Base-by-base conservation (phyloP, 83 land plant species). In the Isoetes engelmannii region DNA sequence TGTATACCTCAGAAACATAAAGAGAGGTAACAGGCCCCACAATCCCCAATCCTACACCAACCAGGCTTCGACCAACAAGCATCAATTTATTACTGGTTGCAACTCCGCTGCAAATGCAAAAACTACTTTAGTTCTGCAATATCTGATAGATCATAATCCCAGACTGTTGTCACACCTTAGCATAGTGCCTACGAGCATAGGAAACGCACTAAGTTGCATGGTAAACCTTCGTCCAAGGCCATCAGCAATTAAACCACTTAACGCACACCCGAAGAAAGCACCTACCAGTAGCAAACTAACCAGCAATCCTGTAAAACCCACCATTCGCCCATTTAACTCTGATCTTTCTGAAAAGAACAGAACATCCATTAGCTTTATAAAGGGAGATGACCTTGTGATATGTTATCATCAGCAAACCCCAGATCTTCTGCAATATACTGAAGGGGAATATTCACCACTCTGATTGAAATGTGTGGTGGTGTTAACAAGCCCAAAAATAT, bases 21-120 rank as follows among this genome's bases (percentile, higher is more conserved):
- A 91, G 90, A 56, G 96, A 64, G 15, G 84, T 79, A n/a, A 88
- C 93, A 46, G 96, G 83, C 49, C 87, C 94, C 4, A 85, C 89
- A 41, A 88, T 18, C 4, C 96, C 96, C 75, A 91, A 77, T n/a
- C 93, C 96, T 9, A 68, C 65, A 55, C 96, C 96, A 71, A 88
- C 96, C 18, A 91, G 63, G 37, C 88, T 78, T 60, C 96, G 77
- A 44, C 96, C 96, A 37, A 88, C 42, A 55, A 91, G 90, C 96
- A 91, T 88, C 5, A 81, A 82, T 15, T 66, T 62, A n/a, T 84
- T 66, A 68, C 15, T 79, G 54, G 67, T 48, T 5, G 96, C 42
- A 19, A 79, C 66, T 48, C 90, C 96, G 74, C 96, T 91, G 84
- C 78, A 87, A 72, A 47, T 46, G 12, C 53, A 43, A 60, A 44